Base-by-base conservation (phyloP, 306 rosid species). In the Lagenaria siceraria region DNA sequence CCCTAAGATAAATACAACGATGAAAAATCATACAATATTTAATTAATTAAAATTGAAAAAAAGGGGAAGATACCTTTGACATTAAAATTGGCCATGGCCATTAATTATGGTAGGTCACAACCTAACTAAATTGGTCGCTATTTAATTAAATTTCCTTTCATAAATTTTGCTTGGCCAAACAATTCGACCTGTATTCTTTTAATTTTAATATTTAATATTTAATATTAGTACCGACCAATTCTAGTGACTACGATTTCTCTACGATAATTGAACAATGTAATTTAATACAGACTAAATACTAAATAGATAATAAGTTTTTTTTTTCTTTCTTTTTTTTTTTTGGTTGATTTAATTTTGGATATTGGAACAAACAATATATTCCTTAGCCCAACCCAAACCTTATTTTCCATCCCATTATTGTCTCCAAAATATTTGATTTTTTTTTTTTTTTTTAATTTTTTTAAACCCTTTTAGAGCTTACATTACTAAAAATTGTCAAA, bases 81-180 rank as follows among this genome's bases (percentile, higher is more conserved):
- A 76, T 87, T 78, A 46, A 83, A 82, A 82, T 72, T 80, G 79
- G 46, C 79, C 78, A 42, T 77, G 85, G 1, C 1, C 88, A 92
- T 92, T 90, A 87, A 92, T 85, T 85, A 81, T 77, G 94, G 97
- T 92, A 84, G 96, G 92, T 86, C 78, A 83, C 63, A 82, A 81
- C 78, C 87, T 90, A 92, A 89, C 96, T 78, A 89, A 84, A 87
- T 82, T 84, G 85, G 58, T 75, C 89, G 82, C 86, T 82, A 87
- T 85, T 90, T 82, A 69, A 92, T 90, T 82, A 71, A 92, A 89
- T 89, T 84, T 90, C 60, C 60, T 48, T 82, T 88, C 97, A 87
- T 90, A 86, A 92, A 90, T 90, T 81, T 61, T 13, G 91, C 83
- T 87, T 76, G 80, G 83, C 87, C 89, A 84, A 87, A 83, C 82